These are phyloP conservation scores for Verbena officinalis DNA, from an alignment of 257 asterid species.

Conservation along the genomic window DNA sequence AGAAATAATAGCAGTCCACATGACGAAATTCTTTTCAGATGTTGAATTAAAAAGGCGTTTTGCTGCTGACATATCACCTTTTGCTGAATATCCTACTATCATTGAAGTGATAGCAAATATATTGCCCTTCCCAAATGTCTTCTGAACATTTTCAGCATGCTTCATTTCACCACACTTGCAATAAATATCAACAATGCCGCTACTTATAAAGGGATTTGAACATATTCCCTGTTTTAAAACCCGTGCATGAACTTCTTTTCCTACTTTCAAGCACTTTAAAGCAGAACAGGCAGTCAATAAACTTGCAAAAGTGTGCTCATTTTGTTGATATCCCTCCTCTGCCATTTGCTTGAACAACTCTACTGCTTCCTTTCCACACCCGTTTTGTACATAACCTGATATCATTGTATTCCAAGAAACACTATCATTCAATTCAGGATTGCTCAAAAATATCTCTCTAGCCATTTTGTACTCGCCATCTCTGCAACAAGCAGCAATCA, in stretches of 20 bases:
- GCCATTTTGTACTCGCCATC: conserved; percentile 79
- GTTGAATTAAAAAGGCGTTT: conserved; percentile 63
- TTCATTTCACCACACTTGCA: conserved; percentile 66
- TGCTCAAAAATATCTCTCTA: conserved; percentile 43
- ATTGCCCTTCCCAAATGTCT: conserved; percentile 39
- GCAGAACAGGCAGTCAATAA: conserved; percentile 66
- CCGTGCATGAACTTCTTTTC: conserved; percentile 77
- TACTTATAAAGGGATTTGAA: conserved; percentile 62
- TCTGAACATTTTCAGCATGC: conserved; percentile 55
- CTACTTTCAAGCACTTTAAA: conserved; percentile 58
- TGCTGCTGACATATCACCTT: conserved; percentile 73
- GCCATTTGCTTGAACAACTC: conserved; percentile 60
- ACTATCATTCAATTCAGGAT: conserved; percentile 55
- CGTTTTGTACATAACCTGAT: conserved; percentile 68
- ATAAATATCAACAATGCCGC: conserved; percentile 76
- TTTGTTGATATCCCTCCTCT: conserved; percentile 51
- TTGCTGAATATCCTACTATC: conserved; percentile 75
- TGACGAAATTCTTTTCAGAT: conserved; percentile 59
- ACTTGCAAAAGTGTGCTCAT: conserved; percentile 69
- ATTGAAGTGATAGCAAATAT: conserved; percentile 59
- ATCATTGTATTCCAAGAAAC: conserved; percentile 93
- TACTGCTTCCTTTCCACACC: conserved; percentile 59
- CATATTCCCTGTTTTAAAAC: conserved; percentile 60
- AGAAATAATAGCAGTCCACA: conserved; percentile 76
- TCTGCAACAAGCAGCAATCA: conserved; percentile 84